These are phyloP conservation scores for Dothiorella sarmentorum DNA, from an alignment of 2,329 filamentous ascomycete genomes.

Conservation along the genomic window DNA sequence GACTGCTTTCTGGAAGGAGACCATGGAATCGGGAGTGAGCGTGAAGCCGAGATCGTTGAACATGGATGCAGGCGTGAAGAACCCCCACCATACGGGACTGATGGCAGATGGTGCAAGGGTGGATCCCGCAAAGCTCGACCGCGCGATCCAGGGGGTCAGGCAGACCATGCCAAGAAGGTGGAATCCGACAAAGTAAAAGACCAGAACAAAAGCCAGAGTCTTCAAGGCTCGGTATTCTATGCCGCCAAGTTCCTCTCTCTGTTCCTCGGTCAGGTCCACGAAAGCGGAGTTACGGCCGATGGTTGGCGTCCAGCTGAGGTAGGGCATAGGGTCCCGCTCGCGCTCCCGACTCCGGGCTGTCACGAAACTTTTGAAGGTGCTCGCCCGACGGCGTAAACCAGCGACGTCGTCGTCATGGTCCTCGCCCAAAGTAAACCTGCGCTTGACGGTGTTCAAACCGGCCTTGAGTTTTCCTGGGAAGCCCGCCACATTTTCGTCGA, in stretches of 20 bases:
- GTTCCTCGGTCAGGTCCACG: conserved; percentile 79
- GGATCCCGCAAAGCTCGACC: conserved; percentile 58
- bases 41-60: conserved; percentile 97
- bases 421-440: background rate
- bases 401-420: conserved; percentile 46
- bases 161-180: conserved; percentile 71
- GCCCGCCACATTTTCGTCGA: conserved; percentile 49
- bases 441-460: background rate
- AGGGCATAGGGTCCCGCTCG: conserved; percentile 64
- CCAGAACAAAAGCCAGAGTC: conserved; percentile 73
- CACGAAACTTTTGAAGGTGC: conserved; percentile 59
- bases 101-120: conserved; percentile 62
- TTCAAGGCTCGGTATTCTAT: conserved; percentile 95
- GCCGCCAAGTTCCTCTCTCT: conserved; percentile 90
- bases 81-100: conserved; percentile 79
- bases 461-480: background rate
- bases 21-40: conserved; percentile 90
- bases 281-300: conserved; percentile 92
- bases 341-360: conserved; percentile 45
- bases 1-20: conserved; percentile 74
- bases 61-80: conserved; percentile 82
- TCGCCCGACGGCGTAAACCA: conserved; percentile 40
- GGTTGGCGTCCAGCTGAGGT: conserved; percentile 91
- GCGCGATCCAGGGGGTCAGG: conserved; percentile 76
- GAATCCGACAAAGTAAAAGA: conserved; percentile 78